A percentile compares a stretch with the other conserved stretches of the same genome.
These are phyloP conservation scores for Furcasterigmium furcatum DNA, from an alignment of 2,329 filamentous ascomycete species.

Conservation along the genomic window DNA sequence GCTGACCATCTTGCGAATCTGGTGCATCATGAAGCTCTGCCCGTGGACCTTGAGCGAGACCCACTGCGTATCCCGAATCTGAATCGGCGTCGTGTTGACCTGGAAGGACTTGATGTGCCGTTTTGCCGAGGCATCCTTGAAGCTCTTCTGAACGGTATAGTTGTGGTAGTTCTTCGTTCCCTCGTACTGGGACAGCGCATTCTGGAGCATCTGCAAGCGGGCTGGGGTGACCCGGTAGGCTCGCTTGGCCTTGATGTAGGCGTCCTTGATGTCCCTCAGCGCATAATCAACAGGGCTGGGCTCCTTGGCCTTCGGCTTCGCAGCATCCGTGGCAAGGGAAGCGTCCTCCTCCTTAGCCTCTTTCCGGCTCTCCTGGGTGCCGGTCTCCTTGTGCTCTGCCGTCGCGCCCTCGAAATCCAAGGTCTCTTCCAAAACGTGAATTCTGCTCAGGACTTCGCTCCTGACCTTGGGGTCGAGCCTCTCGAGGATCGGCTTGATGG, in stretches of 20 bases:
- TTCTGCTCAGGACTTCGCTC: constrained; percentile 58
- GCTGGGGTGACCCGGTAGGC: constrained; percentile 74
- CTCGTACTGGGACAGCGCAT: constrained; percentile 69
- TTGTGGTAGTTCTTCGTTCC: constrained; percentile 96
- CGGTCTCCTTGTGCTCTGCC: constrained; percentile 14
- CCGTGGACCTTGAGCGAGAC: constrained; percentile 93
- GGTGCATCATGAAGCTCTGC: constrained; percentile 99
- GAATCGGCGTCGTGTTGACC: constrained; percentile 70
- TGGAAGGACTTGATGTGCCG: constrained; percentile 91
- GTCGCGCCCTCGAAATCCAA: constrained; percentile 9
- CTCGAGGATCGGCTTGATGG: constrained; percentile 69
- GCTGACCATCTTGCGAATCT: constrained; percentile 98
- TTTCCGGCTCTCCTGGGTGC: constrained; percentile 9
- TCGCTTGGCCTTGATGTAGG: constrained; percentile 79
- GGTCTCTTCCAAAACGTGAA: constrained; percentile 42
- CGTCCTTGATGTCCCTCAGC: constrained; percentile 72
- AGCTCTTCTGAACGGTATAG: constrained; percentile 89
- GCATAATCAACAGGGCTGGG: constrained; percentile 58
- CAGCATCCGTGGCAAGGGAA: constrained; percentile 5
- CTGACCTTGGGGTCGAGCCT: constrained; percentile 61
- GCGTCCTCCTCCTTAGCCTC: constrained; percentile 14
- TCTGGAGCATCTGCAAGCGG: constrained; percentile 73
- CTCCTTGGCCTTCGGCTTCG: constrained; percentile 18
- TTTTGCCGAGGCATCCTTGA: constrained; percentile 78
- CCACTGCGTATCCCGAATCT: constrained; percentile 93